Base-by-base conservation (phyloP, 1,284 basidiomycete species). In the Ganoderma resinaceum region DNA sequence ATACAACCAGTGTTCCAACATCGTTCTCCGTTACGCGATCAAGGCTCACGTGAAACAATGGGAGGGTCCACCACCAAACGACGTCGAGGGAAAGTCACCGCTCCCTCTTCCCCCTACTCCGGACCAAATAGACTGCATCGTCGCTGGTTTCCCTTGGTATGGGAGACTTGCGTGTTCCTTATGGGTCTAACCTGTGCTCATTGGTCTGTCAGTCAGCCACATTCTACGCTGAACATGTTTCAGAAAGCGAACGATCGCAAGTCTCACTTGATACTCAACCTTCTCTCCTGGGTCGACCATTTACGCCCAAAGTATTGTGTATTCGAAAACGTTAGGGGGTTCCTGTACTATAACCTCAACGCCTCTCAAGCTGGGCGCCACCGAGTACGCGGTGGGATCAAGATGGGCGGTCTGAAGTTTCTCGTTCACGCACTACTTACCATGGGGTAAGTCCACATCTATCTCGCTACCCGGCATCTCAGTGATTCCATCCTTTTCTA, bases 281-380 rank as follows among this genome's bases (percentile, higher is more conserved):
- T 88, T 0, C 79, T 93, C 4, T 90, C 91, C 0, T 91, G 82
- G 76, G 82, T 94, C 1, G 91, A 94, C 70, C 84, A 85, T 61
- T 79, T 89, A 33, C 78, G 79, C 38, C 91, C 93, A 0, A 80
- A 81, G n/a, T 87, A 86, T 65, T 87, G 86, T 68, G 84, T 89
- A 70, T 87, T 93, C 58, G 92, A 94, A 77, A 94, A 94, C 73
- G 92, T 94, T 14, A 82, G 86, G 0, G 92, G 92, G 0, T 93
- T 94, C 73, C 73, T 92, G 1, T 78, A 76, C 16, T 90, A 83
- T 72, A 84, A 80, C 14, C 84, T 93, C 23, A 85, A 86, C 66
- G 82, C 87, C 0, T 78, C 72, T 11, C 89, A 91, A 74, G 80
- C 78, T 3, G 80, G 82, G n/a, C 72, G 73, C 37, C 78, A 90